These are phyloP conservation scores for Solanum ossicruentum DNA, from an alignment of 257 asterid genomes.

Conservation along the genomic window DNA sequence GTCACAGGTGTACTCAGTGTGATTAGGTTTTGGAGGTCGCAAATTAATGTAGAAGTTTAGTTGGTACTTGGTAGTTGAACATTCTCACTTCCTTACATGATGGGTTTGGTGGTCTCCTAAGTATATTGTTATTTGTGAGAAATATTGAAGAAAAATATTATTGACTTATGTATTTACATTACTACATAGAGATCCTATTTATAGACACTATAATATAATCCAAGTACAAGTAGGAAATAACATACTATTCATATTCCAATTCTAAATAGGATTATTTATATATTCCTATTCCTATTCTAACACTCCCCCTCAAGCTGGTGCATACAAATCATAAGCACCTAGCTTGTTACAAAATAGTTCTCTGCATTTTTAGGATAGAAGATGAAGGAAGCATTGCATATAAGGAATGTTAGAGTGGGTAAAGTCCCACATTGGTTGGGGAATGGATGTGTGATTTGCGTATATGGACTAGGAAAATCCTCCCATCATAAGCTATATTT, in stretches of 20 bases:
- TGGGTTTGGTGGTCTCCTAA: background rate
- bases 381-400: background rate
- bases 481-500: background rate
- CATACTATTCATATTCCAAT: no score
- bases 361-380: background rate
- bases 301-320: no score
- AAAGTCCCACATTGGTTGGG: background rate
- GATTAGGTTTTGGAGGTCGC: background rate
- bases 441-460: background rate
- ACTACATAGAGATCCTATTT: no score
- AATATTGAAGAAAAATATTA: no score
- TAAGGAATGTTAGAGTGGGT: background rate
- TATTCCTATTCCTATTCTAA: no score
- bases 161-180: no score
- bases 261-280: no score
- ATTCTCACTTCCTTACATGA: background rate
- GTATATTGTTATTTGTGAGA: no score
- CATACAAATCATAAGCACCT: no score
- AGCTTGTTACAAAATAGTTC: background rate
- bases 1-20: background rate
- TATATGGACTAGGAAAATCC: background rate
- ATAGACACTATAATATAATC: no score
- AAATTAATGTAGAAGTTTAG: background rate
- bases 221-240: no score
- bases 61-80: background rate